Evolutionary conservation across 164 flowering plant genomes (phyloP), one percentile per base, ranked within the genome.

Genomic region (Nymphaea thermarum): DNA sequence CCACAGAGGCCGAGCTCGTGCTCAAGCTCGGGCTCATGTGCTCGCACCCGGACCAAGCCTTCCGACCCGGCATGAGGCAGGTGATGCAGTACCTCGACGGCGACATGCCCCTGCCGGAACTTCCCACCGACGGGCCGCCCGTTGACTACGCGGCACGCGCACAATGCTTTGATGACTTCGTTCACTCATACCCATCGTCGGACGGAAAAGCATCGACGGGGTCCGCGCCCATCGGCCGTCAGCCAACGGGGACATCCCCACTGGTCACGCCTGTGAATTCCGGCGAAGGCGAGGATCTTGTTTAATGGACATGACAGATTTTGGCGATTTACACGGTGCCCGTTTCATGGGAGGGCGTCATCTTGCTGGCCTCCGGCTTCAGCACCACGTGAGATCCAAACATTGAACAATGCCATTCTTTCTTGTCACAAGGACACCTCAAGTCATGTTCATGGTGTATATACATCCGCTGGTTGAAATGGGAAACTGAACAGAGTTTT

Each of bases 1-100:
- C 67, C 64, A 64, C 44, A 10, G 83, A 86, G 71, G 75, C 68
- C 45, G 44, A 68, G 75, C 64, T 75, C 67, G 84, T 83, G 41
- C 5, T 82, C 43, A 83, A 81, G 51, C 36, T 86, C 44, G 91
- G 88, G 45, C 11, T 86, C 6, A 59, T 82, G 75, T 86, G 91
- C 45, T 86, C 84, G 1, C 76, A 75, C 63, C 60, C 68, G 44
- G 60, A 43, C 3, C 66, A 82, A 0, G n/a, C 44, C 3, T 72
- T 68, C 5, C 63, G 88, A 59, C 91, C 91, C 0, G 76, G 55
- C 14, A 83, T 84, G 84, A 75, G 85, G 75, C 75, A 76, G 67
- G 85, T 83, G 69, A 78, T 83, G 59, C 75, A 79, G 79, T 79
- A 71, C 62, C 75, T 87, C 67, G 83, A 83, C 2, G 83, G 83